These are phyloP conservation scores for Wallacemonas sp. DNA, from an alignment of 208 protist genomes.

Conservation along the genomic window DNA sequence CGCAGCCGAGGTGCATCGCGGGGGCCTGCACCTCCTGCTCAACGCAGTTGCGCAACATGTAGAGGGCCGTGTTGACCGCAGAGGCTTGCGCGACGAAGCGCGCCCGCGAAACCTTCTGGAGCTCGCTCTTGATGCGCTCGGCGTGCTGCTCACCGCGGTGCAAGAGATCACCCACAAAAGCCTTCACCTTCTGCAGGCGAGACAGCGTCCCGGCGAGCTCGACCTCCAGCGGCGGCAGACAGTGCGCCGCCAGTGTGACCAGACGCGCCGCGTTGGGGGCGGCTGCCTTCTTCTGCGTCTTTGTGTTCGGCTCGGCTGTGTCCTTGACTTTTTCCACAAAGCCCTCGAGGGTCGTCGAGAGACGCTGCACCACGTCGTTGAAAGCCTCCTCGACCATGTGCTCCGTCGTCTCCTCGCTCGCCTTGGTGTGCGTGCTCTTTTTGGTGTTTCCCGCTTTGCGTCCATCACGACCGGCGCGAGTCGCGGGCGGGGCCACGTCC, in stretches of 20 bases:
- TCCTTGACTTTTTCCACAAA: slow-evolving; percentile 50
- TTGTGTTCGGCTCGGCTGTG: slow-evolving; percentile 30
- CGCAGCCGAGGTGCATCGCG: slow-evolving; percentile 80
- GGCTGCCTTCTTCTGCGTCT: slow-evolving; percentile 38
- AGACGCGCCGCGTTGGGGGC: slow-evolving; percentile 29
- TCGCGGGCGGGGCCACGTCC: slow-evolving; percentile 15
- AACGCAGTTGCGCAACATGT: slow-evolving; percentile 69
- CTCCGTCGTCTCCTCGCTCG: slow-evolving; percentile 43
- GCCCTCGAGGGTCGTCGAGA: slow-evolving; percentile 26
- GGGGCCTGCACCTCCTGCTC: slow-evolving; percentile 62
- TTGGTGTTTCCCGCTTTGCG: slow-evolving; percentile 34
- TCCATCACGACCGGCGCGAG: slow-evolving; percentile 15
- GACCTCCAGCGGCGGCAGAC: slow-evolving; percentile 28
- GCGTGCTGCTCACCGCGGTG: slow-evolving; percentile 45
- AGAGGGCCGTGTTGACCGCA: slow-evolving; percentile 86
- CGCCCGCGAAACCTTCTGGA: slow-evolving; percentile 20
- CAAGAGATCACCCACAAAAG: slow-evolving; percentile 45
- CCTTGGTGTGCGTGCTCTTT: slow-evolving; percentile 32
- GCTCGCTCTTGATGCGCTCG: slow-evolving; percentile 24
- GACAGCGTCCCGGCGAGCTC: slow-evolving; percentile 35
- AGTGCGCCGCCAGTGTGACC: slow-evolving; percentile 15
- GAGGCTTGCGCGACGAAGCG: slow-evolving; percentile 44
- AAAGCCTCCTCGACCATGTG: slow-evolving; percentile 60
- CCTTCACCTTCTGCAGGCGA: slow-evolving; percentile 42
- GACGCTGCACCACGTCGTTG: slow-evolving; percentile 40